Evolutionary conservation across 441 rosid genomes (phyloP).

Genomic region (Aquilaria agallochum): DNA sequence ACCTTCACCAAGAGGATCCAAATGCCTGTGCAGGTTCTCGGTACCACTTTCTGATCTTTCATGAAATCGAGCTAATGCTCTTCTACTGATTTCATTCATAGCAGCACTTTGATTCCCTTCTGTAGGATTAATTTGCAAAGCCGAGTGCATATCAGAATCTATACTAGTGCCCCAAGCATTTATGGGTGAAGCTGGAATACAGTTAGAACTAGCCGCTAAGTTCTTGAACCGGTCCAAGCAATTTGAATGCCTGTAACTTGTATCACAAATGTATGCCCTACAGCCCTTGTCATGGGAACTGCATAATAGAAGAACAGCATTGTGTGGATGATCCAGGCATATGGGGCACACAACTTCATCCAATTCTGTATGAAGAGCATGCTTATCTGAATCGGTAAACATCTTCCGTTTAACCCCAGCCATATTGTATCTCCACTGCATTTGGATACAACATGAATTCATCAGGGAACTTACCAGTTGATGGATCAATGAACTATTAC

Average conservation of each 20-base stretch:
- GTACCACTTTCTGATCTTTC: slow-evolving; percentile 13
- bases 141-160: slow-evolving; percentile 28
- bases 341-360: slow-evolving; percentile 67
- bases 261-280: slow-evolving; percentile 64
- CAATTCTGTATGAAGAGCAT: slow-evolving; percentile 64
- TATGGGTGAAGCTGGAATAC: slow-evolving; percentile 19
- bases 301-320: slow-evolving; percentile 70
- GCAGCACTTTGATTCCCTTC: slow-evolving; percentile 24
- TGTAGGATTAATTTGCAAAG: slow-evolving; percentile 23
- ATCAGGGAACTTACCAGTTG: slow-evolving; percentile 31
- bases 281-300: slow-evolving; percentile 71
- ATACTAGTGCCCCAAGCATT: slow-evolving; percentile 21
- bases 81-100: slow-evolving; percentile 19
- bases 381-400: slow-evolving; percentile 63
- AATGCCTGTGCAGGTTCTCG: slow-evolving; percentile 24
- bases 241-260: slow-evolving; percentile 65
- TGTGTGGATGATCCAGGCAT: slow-evolving; percentile 77
- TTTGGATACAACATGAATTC: slow-evolving; percentile 52
- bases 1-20: slow-evolving; percentile 23
- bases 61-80: slow-evolving; percentile 14
- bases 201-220: slow-evolving; percentile 29
- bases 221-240: slow-evolving; percentile 62
- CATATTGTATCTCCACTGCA: slow-evolving; percentile 73
- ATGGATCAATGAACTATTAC: no score
- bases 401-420: slow-evolving; percentile 79